These are phyloP conservation scores for Botryotinia convoluta DNA, from an alignment of 2,329 filamentous ascomycete genomes.

Conservation along the genomic window DNA sequence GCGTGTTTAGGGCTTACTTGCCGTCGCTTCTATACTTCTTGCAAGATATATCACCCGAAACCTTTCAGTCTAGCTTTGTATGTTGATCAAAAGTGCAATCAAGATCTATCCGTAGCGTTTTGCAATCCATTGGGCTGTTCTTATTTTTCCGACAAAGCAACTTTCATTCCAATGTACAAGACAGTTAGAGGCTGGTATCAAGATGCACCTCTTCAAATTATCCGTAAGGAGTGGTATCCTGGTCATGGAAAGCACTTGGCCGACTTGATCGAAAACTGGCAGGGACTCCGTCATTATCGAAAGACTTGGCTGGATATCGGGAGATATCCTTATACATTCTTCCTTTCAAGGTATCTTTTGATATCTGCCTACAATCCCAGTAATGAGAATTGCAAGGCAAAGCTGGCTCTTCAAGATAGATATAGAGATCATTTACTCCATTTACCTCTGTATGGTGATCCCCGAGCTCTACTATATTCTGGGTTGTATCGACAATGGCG, in stretches of 20 bases:
- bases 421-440: not conserved
- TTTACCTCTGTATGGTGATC: not conserved
- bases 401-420: not conserved
- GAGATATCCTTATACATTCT: not conserved
- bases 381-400: not conserved
- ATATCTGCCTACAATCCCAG: not conserved
- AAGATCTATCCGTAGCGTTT: not conserved
- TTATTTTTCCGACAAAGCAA: not conserved
- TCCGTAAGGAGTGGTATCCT: not conserved
- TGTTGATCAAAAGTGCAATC: not conserved
- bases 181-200: not conserved
- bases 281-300: not conserved
- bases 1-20: not conserved
- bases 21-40: not conserved
- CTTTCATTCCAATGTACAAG: not conserved
- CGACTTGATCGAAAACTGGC: not conserved
- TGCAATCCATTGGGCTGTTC: not conserved
- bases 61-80: not conserved
- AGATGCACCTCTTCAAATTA: not conserved
- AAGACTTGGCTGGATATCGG: not conserved
- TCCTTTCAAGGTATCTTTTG: not conserved
- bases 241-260: not conserved
- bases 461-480: not conserved
- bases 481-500: not conserved
- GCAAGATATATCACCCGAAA: not conserved